A percentile compares a stretch with the other conserved stretches of the same genome.
phyloP scores from a whole-genome alignment of 352 stramenopile genomes.

The Phytophthora boehmeriae region DNA sequence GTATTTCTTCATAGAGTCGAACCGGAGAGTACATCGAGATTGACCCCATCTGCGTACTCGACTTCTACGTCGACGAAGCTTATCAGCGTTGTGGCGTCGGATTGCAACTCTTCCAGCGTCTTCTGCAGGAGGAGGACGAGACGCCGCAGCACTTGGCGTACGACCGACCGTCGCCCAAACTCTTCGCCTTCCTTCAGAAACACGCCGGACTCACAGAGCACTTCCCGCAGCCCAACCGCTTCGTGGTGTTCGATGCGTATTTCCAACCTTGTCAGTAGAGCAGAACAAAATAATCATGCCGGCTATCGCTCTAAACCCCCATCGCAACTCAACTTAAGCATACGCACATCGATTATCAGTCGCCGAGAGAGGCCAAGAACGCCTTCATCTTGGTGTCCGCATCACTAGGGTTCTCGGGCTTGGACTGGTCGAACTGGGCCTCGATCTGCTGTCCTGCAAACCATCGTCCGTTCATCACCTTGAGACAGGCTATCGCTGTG shows the following conservation, averaged over 20 bases:
- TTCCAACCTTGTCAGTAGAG: conserved; percentile 42
- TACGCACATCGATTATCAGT: conserved; percentile 27
- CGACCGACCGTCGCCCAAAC: conserved; percentile 81
- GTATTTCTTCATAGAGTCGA: conserved; percentile 38
- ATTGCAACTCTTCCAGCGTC: conserved; percentile 57
- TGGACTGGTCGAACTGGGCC: conserved; percentile 64
- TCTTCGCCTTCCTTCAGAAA: conserved; percentile 81
- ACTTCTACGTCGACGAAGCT: conserved; percentile 74
- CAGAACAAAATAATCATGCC: background rate
- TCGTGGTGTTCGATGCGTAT: conserved; percentile 83
- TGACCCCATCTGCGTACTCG: conserved; percentile 76
- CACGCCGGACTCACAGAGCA: conserved; percentile 55
- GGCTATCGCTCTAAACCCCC: background rate
- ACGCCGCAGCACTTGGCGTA: conserved; percentile 57
- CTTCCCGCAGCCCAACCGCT: conserved; percentile 82
- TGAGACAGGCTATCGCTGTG: conserved; percentile 71
- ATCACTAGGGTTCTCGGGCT: conserved; percentile 59
- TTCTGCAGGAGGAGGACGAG: conserved; percentile 50
- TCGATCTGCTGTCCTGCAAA: conserved; percentile 77
- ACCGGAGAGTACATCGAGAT: conserved; percentile 75
- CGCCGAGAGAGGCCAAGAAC: conserved; percentile 74
- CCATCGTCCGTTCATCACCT: conserved; percentile 80
- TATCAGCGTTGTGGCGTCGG: conserved; percentile 70
- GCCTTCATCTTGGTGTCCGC: conserved; percentile 75
- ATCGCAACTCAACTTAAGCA: background rate